phyloP scores from a whole-genome alignment of 345 rosid species.

The Turnera subulata region DNA sequence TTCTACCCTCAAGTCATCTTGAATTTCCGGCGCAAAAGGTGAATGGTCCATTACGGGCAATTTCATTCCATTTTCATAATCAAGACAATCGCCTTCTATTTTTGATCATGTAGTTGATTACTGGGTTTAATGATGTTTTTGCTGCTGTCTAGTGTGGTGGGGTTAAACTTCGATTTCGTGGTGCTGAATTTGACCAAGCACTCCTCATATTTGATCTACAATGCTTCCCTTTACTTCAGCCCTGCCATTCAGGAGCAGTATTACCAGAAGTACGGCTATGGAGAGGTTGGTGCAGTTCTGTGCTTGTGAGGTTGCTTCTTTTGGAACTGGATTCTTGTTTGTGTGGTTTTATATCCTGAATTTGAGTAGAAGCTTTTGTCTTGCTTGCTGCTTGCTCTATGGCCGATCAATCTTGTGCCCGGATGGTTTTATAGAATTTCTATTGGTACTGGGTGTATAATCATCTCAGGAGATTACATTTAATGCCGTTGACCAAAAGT shows the following conservation, averaged over 20 bases:
- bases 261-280: conserved; percentile 59
- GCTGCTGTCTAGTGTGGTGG: conserved; percentile 54
- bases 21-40: conserved; percentile 78
- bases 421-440: too few species aligned
- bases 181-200: conserved; percentile 89
- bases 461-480: too few species aligned
- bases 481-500: too few species aligned
- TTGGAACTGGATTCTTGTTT: too few species aligned
- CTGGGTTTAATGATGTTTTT: not conserved
- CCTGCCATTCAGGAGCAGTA: conserved; percentile 72
- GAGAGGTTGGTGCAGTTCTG: conserved; percentile 27
- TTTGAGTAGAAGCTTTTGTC: not conserved
- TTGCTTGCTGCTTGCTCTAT: not conserved
- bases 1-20: conserved; percentile 85
- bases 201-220: conserved; percentile 88
- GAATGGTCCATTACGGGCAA: not conserved
- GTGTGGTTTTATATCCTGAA: too few species aligned
- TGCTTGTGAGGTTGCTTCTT: not conserved
- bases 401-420: too few species aligned
- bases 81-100: not conserved
- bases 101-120: too few species aligned
- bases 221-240: conserved; percentile 81
- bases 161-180: conserved; percentile 91
- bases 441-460: too few species aligned
- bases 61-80: not conserved